Conservation (phyloP, 176 grass and related monocot species). For the Melocanna baccifera region DNA sequence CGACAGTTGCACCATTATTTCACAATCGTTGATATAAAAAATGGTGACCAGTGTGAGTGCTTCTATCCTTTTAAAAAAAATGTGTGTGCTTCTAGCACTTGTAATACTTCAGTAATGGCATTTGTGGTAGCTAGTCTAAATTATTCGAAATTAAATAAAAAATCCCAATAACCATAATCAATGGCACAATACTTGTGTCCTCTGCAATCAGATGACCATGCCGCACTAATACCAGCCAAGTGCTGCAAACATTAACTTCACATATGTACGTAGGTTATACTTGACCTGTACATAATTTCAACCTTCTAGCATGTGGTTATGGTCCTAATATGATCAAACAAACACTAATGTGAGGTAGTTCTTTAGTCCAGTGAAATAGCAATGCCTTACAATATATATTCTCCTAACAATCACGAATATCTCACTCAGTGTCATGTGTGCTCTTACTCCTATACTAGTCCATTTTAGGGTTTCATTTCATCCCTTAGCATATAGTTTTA, state of each 20-base stretch:
- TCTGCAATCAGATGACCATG: background rate
- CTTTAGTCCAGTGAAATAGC: background rate
- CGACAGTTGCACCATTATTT: background rate
- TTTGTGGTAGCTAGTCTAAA: background rate
- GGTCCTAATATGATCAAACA: background rate
- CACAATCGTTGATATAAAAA: background rate
- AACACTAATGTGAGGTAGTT: background rate
- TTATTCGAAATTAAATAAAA: background rate
- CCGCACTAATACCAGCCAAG: background rate
- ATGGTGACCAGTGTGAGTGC: background rate
- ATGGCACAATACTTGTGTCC: background rate
- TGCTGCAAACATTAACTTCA: background rate
- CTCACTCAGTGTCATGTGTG: background rate
- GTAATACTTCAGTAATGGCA: background rate
- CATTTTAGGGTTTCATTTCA: background rate
- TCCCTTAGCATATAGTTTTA: background rate
- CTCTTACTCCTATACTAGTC: background rate
- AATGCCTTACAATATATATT: no score
- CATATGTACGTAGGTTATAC: background rate
- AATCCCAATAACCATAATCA: background rate
- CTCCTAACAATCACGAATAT: background rate
- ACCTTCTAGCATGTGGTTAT: background rate
- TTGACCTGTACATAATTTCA: background rate
- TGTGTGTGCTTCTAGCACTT: no score
- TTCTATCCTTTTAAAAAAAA: background rate